Evolutionary conservation across 257 asterid genomes (phyloP).

Genomic region (Thymus mandschuricus): DNA sequence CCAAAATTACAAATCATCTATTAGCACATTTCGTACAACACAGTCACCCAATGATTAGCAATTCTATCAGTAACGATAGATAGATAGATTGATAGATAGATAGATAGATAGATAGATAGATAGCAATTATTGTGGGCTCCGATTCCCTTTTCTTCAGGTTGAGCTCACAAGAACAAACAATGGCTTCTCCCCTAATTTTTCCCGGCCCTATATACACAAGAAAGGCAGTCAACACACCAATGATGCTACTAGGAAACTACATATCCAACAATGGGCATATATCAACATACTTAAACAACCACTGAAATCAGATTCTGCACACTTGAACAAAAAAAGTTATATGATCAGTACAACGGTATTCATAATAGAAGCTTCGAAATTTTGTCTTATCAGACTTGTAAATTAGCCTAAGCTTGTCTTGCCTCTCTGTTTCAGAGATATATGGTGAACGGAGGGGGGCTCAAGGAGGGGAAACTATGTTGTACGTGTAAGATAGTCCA

Average conservation of each 20-base stretch:
- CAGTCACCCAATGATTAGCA: neutral
- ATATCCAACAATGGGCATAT: neutral
- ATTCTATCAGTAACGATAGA: neutral
- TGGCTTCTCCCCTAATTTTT: conserved; percentile 62
- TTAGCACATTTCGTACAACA: conserved; percentile 10
- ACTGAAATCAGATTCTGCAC: neutral
- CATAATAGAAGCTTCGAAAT: neutral
- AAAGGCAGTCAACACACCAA: conserved; percentile 18
- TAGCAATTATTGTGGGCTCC: conserved; percentile 9
- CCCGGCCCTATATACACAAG: conserved; percentile 66
- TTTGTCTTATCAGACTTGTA: neutral
- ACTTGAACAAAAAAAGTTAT: neutral
- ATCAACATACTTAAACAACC: neutral
- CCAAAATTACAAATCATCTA: conserved; percentile 13
- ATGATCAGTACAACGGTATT: neutral
- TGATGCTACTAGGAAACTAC: neutral
- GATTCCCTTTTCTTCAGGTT: conserved; percentile 22
- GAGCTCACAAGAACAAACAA: conserved; percentile 80
- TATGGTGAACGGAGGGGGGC: neutral
- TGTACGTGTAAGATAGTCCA: neutral
- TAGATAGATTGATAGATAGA: neutral
- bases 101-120: neutral
- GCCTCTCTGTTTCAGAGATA: neutral
- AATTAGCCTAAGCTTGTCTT: neutral
- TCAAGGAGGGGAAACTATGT: neutral